Percentiles rank a stretch among this genome's conserved stretches.
Conservation (phyloP, 306 rosid species). For the Citrullus amarus region DNA sequence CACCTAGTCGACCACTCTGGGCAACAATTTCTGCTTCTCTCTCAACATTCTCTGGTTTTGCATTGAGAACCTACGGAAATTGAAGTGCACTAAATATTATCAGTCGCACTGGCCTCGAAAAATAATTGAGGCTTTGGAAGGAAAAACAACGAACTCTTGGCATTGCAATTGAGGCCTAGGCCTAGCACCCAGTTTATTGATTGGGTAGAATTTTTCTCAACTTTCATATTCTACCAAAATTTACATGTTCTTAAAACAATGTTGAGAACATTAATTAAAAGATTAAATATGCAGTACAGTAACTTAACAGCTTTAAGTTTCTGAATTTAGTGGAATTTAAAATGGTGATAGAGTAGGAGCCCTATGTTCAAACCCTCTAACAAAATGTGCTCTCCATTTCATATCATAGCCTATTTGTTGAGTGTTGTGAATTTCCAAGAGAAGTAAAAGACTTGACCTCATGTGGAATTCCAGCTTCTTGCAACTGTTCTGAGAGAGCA, state of each 20-base stretch:
- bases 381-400: neutral
- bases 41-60: slow-evolving; percentile 99
- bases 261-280: neutral
- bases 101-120: neutral
- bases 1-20: slow-evolving; percentile 95
- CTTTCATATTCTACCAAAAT: neutral
- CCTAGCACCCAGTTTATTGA: neutral
- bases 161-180: neutral
- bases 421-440: neutral
- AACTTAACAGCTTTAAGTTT: neutral
- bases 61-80: slow-evolving; percentile 72
- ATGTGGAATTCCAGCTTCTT: slow-evolving; percentile 78
- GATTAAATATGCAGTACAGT: neutral
- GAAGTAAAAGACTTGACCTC: slow-evolving; percentile 41
- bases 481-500: slow-evolving; percentile 66
- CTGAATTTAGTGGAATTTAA: neutral
- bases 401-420: neutral
- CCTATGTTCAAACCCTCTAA: neutral
- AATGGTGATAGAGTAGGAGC: neutral
- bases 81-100: slow-evolving; percentile 9
- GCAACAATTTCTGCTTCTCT: slow-evolving; percentile 99
- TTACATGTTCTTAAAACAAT: neutral
- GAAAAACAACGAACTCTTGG: neutral
- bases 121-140: neutral
- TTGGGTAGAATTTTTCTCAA: neutral